Percentiles rank a stretch among this genome's conserved stretches.
phyloP scores from a whole-genome alignment of 768 basidiomycete species.

The Lyophyllum shimeji region DNA sequence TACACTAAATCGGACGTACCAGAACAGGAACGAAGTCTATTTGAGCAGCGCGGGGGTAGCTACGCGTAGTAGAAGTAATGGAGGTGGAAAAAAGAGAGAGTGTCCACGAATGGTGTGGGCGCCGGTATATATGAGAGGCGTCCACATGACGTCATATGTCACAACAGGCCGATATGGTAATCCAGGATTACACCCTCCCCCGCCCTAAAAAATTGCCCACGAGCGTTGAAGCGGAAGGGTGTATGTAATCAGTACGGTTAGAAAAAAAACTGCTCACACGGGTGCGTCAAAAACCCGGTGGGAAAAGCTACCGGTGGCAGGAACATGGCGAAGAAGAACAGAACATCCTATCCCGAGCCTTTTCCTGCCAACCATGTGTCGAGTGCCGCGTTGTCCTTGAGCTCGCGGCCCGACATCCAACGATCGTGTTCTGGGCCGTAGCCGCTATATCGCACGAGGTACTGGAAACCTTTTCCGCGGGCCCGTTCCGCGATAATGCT shows the following conservation, averaged over 20 bases:
- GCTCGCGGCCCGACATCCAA: background rate
- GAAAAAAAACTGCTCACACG: background rate
- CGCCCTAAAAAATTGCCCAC: too few relatives aligned
- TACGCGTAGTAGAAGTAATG: too few relatives aligned
- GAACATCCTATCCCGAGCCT: background rate
- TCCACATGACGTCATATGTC: too few relatives aligned
- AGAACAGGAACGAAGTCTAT: too few relatives aligned
- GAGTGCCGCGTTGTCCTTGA: background rate
- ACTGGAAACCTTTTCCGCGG: background rate
- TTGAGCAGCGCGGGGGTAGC: too few relatives aligned
- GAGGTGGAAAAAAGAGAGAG: too few relatives aligned
- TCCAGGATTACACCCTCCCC: too few relatives aligned
- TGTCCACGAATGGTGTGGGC: too few relatives aligned
- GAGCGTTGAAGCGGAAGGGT: too few relatives aligned
- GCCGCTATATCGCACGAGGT: background rate
- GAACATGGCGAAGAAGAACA: background rate
- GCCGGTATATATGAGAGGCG: too few relatives aligned
- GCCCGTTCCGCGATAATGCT: background rate
- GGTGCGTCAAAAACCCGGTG: background rate
- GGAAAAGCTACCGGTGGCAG: background rate
- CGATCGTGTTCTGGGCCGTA: background rate
- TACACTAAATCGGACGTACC: too few relatives aligned
- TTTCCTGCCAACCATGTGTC: background rate
- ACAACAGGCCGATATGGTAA: too few relatives aligned
- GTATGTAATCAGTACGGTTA: background rate